Evolutionary conservation across 2,329 filamentous ascomycete species (phyloP).

Genomic region (Clonostachys rosea): DNA sequence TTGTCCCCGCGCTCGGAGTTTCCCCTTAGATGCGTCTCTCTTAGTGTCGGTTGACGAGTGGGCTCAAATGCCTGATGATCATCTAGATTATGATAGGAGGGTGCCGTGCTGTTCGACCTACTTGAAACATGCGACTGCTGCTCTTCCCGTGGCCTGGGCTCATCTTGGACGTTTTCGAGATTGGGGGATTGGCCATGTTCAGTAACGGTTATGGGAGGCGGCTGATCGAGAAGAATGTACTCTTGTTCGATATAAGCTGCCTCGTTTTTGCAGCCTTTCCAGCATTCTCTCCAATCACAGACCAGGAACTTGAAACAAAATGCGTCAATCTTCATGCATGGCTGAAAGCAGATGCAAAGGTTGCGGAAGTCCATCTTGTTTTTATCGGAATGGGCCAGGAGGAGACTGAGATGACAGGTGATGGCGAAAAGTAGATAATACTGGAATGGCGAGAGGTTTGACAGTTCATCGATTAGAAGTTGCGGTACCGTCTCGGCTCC

Average conservation of each 20-base stretch:
- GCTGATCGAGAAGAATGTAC: constrained; percentile 55
- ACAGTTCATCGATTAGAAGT: constrained; percentile 84
- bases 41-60: no score
- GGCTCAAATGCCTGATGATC: no score
- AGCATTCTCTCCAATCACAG: constrained; percentile 93
- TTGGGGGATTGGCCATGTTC: not conserved
- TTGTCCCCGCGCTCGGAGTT: no score
- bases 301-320: constrained; percentile 96
- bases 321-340: constrained; percentile 91
- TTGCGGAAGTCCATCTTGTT: constrained; percentile 99
- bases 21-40: no score
- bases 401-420: constrained; percentile 88
- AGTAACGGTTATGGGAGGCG: constrained; percentile 31
- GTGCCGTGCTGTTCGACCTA: no score
- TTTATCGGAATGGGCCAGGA: constrained; percentile 87
- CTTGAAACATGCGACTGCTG: no score
- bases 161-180: not conserved
- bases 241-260: constrained; percentile 71
- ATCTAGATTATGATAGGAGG: no score
- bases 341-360: constrained; percentile 93
- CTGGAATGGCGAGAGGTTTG: constrained; percentile 91
- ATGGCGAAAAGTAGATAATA: constrained; percentile 98
- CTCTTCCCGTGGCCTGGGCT: not conserved
- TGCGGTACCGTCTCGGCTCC: constrained; percentile 79
- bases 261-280: constrained; percentile 93